A percentile compares a stretch with the other conserved stretches of the same genome.
Conservation (phyloP, 257 asterid genomes). For the Solanum rostratum region DNA sequence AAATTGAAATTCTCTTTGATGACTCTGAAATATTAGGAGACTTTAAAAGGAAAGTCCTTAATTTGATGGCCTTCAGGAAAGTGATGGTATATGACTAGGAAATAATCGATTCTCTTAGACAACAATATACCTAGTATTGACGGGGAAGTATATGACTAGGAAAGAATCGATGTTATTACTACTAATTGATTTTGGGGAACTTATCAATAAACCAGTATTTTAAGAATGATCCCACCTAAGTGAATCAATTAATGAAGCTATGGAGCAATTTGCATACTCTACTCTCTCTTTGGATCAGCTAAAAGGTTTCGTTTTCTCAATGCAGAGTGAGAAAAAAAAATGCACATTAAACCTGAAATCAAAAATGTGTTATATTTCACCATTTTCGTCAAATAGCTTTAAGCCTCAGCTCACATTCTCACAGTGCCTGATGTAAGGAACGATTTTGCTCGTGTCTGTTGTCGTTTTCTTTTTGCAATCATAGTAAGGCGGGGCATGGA, state of each 20-base stretch:
- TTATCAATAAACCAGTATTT: background rate
- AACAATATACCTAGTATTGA: no score
- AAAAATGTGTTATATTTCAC: background rate
- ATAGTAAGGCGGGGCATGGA: constrained; percentile 43
- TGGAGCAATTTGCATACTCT: background rate
- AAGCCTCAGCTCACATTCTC: constrained; percentile 66
- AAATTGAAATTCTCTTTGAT: no score
- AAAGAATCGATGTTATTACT: background rate
- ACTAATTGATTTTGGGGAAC: background rate
- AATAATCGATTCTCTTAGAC: no score
- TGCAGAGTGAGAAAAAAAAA: background rate
- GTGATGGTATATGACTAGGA: no score
- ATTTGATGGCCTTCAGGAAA: no score
- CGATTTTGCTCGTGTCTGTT: constrained; percentile 28
- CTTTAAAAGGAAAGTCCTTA: no score
- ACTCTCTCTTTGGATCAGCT: background rate
- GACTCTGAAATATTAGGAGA: no score
- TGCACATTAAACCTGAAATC: background rate
- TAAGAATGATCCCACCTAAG: background rate
- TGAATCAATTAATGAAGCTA: background rate
- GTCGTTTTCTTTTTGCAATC: constrained; percentile 33
- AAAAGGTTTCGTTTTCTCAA: background rate
- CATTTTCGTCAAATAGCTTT: constrained; percentile 26
- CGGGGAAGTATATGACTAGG: background rate
- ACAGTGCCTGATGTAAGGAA: constrained; percentile 54